A percentile compares a stretch with the other conserved stretches of the same genome.
These are phyloP conservation scores for Fusarium continuum DNA, from an alignment of 2,329 filamentous ascomycete genomes.

Conservation along the genomic window DNA sequence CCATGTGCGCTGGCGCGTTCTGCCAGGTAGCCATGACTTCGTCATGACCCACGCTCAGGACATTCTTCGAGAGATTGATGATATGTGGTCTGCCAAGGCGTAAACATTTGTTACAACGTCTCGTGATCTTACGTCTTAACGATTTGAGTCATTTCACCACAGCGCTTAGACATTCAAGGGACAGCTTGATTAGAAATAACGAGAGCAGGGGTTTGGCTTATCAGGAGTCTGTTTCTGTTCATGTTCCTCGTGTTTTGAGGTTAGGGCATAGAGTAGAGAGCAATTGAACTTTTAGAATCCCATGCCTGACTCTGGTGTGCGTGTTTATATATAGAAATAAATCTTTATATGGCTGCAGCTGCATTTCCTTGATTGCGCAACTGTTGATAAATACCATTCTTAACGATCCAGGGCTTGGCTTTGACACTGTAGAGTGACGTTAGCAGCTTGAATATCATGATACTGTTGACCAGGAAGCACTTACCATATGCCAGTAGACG, in stretches of 20 bases:
- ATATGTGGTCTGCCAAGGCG: conserved; percentile 54
- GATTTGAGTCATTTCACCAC: not conserved
- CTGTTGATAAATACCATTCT: not conserved
- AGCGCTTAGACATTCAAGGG: not conserved
- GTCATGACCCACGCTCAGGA: conserved; percentile 63
- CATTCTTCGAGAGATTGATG: conserved; percentile 58
- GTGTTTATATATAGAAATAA: too few species aligned
- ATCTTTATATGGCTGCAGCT: not conserved
- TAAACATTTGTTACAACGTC: not conserved
- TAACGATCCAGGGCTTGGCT: conserved; percentile 66
- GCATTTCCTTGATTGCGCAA: not conserved
- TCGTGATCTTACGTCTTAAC: not conserved
- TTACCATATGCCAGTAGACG: conserved; percentile 67
- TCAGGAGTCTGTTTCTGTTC: not conserved
- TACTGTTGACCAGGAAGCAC: conserved; percentile 34
- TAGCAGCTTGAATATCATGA: conserved; percentile 22
- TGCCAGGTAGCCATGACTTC: conserved; percentile 69
- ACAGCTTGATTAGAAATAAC: not conserved
- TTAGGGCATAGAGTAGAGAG: conserved; percentile 22
- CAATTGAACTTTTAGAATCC: not conserved
- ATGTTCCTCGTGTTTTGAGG: conserved; percentile 1
- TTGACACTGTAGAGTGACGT: conserved; percentile 58
- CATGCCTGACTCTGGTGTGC: not conserved
- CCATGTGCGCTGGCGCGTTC: conserved; percentile 59
- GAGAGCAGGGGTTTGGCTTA: conserved; percentile 19